Evolutionary conservation across 2,329 filamentous ascomycete genomes (phyloP), one percentile per base, ranked within the genome.

Genomic region (Aspergillus carbonarius): DNA sequence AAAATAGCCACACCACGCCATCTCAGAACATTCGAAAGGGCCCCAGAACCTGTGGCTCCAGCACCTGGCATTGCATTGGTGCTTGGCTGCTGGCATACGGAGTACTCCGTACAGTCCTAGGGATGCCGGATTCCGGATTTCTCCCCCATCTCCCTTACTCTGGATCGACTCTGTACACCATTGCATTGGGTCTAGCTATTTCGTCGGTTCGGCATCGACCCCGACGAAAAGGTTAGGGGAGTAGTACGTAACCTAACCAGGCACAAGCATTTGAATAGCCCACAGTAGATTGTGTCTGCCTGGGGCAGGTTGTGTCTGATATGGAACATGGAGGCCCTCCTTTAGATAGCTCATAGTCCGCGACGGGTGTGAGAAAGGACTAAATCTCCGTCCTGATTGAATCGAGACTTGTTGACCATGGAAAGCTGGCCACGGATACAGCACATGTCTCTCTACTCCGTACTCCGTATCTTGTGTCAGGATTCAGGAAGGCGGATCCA

Each of bases 1-100:
- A 54, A 54, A 44, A 54, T 40, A 44, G 51, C 51, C 37, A 53
- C 50, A 54, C 51, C 25, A 30, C 39, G 39, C 51, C 17, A 34
- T 23, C 30, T 37, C 34, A 37, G 48, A 35, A 51, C 25, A 30
- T 13, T 48, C 23, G 25, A 30, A 20, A 20, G 23, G 44, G 25
- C 27, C 44, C 27, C 44, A 27, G 44, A 40, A 27, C 44, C 44
- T 17, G 44, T 48, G 44, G 44, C 44, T 48, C 27, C 25, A 30
- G 44, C 23, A 17, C 23, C 8, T 17, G 8, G 44, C 25, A 48
- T 30, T 18, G 44, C 44, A 48, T 48, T 30, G 25, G n/a, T n/a
- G 23, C 42, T 47, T 12, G 44, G 23, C 23, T 23, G 23, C 23
- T 23, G 3, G 23, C 23, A 23, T 23, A n/a, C n/a, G n/a, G n/a